These are phyloP conservation scores for Westerdykella ornata DNA, from an alignment of 2,329 filamentous ascomycete species.

Conservation along the genomic window DNA sequence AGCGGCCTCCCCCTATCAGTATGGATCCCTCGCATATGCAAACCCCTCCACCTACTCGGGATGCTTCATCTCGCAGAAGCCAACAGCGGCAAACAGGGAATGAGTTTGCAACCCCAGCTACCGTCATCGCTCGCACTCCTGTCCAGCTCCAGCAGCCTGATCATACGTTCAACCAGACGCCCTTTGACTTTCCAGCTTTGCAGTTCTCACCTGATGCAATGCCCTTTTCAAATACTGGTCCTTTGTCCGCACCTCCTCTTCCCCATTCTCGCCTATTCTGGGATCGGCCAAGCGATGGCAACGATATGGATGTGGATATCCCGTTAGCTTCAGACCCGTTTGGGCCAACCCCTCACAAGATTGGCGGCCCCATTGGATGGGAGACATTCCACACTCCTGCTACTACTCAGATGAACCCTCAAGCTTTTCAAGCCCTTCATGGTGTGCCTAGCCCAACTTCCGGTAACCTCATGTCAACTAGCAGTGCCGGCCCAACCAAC, in stretches of 20 bases:
- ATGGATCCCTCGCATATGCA: constrained; percentile 49
- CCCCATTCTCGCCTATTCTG: constrained; percentile 44
- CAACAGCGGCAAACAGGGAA: constrained; percentile 25
- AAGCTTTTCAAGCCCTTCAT: constrained; percentile 30
- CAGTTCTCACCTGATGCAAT: constrained; percentile 55
- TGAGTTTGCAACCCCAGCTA: constrained; percentile 30
- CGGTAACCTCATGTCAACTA: constrained; percentile 18
- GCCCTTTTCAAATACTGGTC: constrained; percentile 46
- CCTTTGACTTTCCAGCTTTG: constrained; percentile 47
- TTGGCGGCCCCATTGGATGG: constrained; percentile 28
- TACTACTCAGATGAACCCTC: constrained; percentile 28
- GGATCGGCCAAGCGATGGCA: constrained; percentile 27
- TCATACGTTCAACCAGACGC: constrained; percentile 32
- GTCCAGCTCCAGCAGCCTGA: constrained; percentile 21
- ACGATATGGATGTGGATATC: constrained; percentile 33
- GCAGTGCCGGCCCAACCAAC: constrained; percentile 11
- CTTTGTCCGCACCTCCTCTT: constrained; percentile 51
- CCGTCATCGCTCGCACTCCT: constrained; percentile 40
- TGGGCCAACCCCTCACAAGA: constrained; percentile 31
- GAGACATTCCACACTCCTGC: constrained; percentile 26
- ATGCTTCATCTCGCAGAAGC: constrained; percentile 46
- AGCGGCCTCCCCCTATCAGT: constrained; percentile 19
- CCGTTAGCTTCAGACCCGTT: constrained; percentile 29
- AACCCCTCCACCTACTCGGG: constrained; percentile 56
- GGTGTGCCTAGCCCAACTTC: constrained; percentile 22